Evolutionary conservation across 176 grass and related monocot species (phyloP), one percentile per base, ranked within the genome.

Genomic region (Phragmites australis): DNA sequence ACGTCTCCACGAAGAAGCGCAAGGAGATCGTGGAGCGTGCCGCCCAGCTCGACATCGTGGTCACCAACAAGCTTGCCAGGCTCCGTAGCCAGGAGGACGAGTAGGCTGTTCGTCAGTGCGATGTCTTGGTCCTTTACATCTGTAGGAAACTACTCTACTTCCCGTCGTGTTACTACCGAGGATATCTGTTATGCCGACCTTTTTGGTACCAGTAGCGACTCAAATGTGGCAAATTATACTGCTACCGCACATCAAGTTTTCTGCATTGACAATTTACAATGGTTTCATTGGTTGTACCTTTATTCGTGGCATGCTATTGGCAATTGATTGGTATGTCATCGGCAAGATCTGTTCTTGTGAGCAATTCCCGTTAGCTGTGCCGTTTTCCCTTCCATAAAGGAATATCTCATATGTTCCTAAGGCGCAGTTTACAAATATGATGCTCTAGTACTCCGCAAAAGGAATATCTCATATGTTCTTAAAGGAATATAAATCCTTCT

Each of bases 71-170:
- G 87, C 85, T 88, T 11, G 87, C 87, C 12, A 96, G 93, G 82
- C 82, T 96, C 59, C 87, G 93, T 18, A 92, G 90, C 81, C 90
- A 96, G 73, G 93, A 96, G 75, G 93, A 96, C 9, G 90, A 96
- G 89, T 94, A 83, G 91, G 53, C 32, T 70, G 9, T 65, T 69
- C 1, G 22, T 81, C 68, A 10, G 13, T 18, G 41, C 18, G 1
- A 5, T 55, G 56, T 79, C 76, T 26, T 41, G 6, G 14, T 14
- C 56, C 61, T 85, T 73, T 26, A 18, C 29, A 1, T 21, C 34
- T 85, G 70, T 84, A 81, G 76, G 53, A 76, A 58, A 47, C 46
- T 56, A 54, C 40, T 51, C 0, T 74, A 37, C 14, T 65, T 70
- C 22, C 45, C 3, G 46, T 21, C 1, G 17, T 83, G 49, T 48